Evolutionary conservation across 2,329 filamentous ascomycete genomes (phyloP).

Genomic region (Penicillium polonicum): DNA sequence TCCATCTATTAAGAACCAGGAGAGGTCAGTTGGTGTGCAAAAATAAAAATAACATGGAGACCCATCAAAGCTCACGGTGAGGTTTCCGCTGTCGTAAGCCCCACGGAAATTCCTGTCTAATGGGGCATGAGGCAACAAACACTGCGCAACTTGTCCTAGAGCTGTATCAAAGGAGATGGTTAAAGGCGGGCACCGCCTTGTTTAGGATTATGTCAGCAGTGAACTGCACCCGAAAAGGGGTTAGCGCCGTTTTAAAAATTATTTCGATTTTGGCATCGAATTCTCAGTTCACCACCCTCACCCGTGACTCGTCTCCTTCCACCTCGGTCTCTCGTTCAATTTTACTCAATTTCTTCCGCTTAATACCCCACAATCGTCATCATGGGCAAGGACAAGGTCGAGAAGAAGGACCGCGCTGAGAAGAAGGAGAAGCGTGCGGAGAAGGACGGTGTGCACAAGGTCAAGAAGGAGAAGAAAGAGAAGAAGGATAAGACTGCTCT

Average conservation of each 20-base stretch:
- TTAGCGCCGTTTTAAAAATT: slow-evolving; percentile 19
- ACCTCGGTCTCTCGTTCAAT: slow-evolving; percentile 19
- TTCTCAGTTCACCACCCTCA: slow-evolving; percentile 19
- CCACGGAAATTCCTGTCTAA: not conserved
- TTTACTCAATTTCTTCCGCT: slow-evolving; percentile 12
- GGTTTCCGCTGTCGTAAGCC: not conserved
- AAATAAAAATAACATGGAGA: not conserved
- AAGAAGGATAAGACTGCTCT: slow-evolving; percentile 44
- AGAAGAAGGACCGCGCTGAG: slow-evolving; percentile 48
- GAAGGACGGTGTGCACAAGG: slow-evolving; percentile 47
- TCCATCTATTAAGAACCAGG: slow-evolving; percentile 29
- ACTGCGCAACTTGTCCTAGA: not conserved
- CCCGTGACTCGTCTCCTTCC: slow-evolving; percentile 23
- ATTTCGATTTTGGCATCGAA: slow-evolving; percentile 16
- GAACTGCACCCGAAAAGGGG: slow-evolving; percentile 1
- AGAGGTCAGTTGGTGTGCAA: not conserved
- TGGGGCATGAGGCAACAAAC: slow-evolving; percentile 1
- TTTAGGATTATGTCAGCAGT: slow-evolving; percentile 7
- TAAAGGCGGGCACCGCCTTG: slow-evolving; percentile 3
- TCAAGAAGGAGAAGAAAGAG: slow-evolving; percentile 49
- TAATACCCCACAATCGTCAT: slow-evolving; percentile 25
- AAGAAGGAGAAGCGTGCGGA: slow-evolving; percentile 47
- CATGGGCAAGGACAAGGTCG: slow-evolving; percentile 48
- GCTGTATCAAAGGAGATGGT: slow-evolving; percentile 13
- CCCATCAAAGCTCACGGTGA: not conserved